These are phyloP conservation scores for Globisporangium mamillatum DNA, from an alignment of 352 stramenopile genomes.

Conservation along the genomic window DNA sequence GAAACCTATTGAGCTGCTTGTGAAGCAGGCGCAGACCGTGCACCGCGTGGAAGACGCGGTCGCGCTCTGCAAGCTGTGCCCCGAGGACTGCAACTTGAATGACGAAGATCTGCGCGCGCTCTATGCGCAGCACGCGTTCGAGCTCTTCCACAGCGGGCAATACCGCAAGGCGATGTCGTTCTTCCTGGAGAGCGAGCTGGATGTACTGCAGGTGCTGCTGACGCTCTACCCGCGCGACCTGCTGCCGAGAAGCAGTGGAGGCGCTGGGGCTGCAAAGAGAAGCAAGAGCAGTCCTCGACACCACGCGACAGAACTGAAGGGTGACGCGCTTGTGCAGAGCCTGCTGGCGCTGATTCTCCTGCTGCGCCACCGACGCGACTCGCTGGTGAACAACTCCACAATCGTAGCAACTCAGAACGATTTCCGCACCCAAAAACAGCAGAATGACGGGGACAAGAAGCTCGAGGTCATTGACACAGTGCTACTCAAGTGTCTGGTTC, in stretches of 20 bases:
- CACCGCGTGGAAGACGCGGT: slow-evolving; percentile 54
- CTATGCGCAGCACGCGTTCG: slow-evolving; percentile 53
- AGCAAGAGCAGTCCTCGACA: slow-evolving; percentile 19
- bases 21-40: slow-evolving; percentile 38
- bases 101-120: slow-evolving; percentile 50
- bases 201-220: slow-evolving; percentile 65
- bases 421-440: not conserved
- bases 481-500: slow-evolving; percentile 76
- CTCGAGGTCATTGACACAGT: slow-evolving; percentile 77
- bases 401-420: not conserved
- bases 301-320: slow-evolving; percentile 23
- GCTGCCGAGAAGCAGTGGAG: slow-evolving; percentile 48
- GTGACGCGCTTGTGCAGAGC: slow-evolving; percentile 47
- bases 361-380: slow-evolving; percentile 40
- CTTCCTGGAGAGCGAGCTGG: slow-evolving; percentile 44
- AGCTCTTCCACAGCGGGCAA: slow-evolving; percentile 43
- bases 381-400: slow-evolving; percentile 13
- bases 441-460: slow-evolving; percentile 5
- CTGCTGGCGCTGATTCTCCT: slow-evolving; percentile 55
- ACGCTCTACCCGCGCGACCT: slow-evolving; percentile 68
- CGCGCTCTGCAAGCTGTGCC: slow-evolving; percentile 61
- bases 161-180: slow-evolving; percentile 59
- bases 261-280: slow-evolving; percentile 17
- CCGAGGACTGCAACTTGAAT: slow-evolving; percentile 56
- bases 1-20: slow-evolving; percentile 44